Conservation (phyloP, 75 land plant species). For the Ceratopteris richardii region DNA sequence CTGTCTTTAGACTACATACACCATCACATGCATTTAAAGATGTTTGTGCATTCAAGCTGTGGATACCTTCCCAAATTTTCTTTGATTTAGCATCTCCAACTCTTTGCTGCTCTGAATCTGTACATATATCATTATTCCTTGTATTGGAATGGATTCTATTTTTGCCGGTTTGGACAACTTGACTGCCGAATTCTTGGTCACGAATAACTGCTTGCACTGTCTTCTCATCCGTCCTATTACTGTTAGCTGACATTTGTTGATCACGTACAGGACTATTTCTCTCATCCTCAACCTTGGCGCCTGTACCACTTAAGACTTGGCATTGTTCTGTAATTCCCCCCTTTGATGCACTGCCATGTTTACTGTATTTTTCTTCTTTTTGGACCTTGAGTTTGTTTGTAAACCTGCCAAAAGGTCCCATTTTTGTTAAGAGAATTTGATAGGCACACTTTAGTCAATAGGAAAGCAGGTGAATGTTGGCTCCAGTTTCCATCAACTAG, state of each 20-base stretch:
- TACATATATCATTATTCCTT: too few species aligned
- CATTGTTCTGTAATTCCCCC: not conserved
- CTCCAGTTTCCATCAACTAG: too few species aligned
- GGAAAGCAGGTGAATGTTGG: too few species aligned
- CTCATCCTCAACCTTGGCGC: not conserved
- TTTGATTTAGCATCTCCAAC: not conserved
- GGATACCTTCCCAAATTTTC: not conserved
- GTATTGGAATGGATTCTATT: too few species aligned
- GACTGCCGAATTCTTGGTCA: too few species aligned
- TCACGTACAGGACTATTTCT: not conserved
- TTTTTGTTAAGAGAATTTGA: not conserved
- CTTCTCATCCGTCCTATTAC: too few species aligned
- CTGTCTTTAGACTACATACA: not conserved
- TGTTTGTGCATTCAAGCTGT: not conserved
- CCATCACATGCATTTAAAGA: not conserved
- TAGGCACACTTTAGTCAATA: too few species aligned
- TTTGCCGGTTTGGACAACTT: too few species aligned
- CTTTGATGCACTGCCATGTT: not conserved
- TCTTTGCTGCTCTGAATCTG: not conserved
- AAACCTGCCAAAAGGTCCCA: conserved; percentile 6
- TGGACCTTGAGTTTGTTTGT: conserved; percentile 4
- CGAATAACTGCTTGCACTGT: too few species aligned
- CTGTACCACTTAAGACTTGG: not conserved
- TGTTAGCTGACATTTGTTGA: too few species aligned
- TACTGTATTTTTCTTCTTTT: not conserved